phyloP scores from a whole-genome alignment of 208 protist species.

The Leishmania tarentolae region DNA sequence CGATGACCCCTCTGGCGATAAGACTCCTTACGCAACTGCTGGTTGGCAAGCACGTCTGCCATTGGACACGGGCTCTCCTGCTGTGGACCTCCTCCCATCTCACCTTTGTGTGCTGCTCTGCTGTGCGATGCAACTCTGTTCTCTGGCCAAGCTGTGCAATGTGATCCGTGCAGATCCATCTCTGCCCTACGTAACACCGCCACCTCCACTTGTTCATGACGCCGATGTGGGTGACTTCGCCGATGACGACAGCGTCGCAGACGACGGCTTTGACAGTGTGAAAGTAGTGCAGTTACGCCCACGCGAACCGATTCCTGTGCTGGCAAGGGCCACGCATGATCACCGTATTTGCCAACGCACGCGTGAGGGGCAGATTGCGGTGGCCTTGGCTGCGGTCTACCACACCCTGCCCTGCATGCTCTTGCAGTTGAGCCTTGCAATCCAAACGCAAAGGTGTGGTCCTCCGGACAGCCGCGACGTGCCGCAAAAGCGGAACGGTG shows the following conservation, averaged over 20 bases:
- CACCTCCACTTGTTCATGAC: background rate
- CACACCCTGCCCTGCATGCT: constrained; percentile 9
- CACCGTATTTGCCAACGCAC: background rate
- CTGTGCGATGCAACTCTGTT: background rate
- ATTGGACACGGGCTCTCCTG: background rate
- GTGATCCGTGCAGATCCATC: background rate
- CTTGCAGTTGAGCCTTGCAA: background rate
- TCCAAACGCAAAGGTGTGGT: background rate
- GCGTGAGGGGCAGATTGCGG: background rate
- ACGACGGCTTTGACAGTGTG: background rate
- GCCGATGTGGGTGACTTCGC: background rate
- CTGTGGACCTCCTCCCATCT: background rate
- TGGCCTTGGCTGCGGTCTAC: constrained; percentile 6
- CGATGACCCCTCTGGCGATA: background rate
- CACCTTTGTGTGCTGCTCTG: background rate
- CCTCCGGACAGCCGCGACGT: background rate
- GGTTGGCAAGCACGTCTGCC: background rate
- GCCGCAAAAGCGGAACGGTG: background rate
- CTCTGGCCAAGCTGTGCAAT: constrained; percentile 2
- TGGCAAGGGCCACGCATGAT: background rate
- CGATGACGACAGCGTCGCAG: background rate
- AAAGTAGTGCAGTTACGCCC: background rate
- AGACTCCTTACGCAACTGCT: background rate
- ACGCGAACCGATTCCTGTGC: background rate
- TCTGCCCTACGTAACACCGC: background rate